Percentiles rank a stretch among this genome's conserved stretches.
Conservation (phyloP, 1,284 basidiomycete species). For the Erythrobasidium hasegawianum region DNA sequence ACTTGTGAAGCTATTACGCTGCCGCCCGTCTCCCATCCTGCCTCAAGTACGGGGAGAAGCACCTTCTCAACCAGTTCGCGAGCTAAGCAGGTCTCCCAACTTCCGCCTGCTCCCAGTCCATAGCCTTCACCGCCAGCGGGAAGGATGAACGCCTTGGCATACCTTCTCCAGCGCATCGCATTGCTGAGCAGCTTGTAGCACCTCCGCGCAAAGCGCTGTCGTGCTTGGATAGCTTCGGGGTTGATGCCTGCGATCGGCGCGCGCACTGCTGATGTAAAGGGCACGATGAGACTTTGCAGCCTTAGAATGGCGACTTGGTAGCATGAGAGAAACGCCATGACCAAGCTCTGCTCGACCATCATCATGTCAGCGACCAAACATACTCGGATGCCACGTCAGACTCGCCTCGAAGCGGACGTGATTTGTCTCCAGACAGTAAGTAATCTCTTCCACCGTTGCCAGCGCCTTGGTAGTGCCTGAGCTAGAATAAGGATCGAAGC, state of each 20-base stretch:
- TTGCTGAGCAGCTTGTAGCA: constrained; percentile 69
- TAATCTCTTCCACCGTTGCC: constrained; percentile 72
- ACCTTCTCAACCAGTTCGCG: constrained; percentile 59
- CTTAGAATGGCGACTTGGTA: constrained; percentile 52
- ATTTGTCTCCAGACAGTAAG: constrained; percentile 62
- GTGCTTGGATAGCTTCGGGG: constrained; percentile 67
- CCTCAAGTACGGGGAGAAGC: constrained; percentile 65
- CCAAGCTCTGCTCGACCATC: constrained; percentile 55
- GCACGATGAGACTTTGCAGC: constrained; percentile 53
- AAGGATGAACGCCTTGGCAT: constrained; percentile 49
- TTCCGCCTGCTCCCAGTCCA: constrained; percentile 21
- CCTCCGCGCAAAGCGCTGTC: constrained; percentile 66
- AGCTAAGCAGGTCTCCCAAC: constrained; percentile 60
- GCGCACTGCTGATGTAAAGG: constrained; percentile 49
- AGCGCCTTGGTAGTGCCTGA: constrained; percentile 62
- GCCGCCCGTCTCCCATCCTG: constrained; percentile 84
- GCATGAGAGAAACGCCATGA: constrained; percentile 60
- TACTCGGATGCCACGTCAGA: not conserved
- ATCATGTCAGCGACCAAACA: constrained; percentile 3
- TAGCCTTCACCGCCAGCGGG: constrained; percentile 32
- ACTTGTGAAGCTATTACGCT: constrained; percentile 66
- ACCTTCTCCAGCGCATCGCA: constrained; percentile 69
- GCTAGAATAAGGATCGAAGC: constrained; percentile 76
- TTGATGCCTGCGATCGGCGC: constrained; percentile 61
- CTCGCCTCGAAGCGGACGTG: constrained; percentile 64